Evolutionary conservation across 176 grass and related monocot species (phyloP).

Genomic region (Eleusine indica): DNA sequence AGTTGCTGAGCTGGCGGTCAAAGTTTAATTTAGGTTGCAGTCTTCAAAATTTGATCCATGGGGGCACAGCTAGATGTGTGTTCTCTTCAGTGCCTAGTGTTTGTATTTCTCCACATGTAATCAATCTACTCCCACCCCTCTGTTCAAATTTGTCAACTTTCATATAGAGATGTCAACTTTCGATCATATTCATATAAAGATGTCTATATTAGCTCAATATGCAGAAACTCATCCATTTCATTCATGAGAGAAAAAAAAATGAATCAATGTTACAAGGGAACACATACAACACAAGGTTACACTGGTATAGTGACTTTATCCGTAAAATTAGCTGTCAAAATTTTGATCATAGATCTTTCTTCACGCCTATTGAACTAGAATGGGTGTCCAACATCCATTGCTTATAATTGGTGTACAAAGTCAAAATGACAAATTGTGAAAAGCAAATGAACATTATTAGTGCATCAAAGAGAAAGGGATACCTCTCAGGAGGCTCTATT

Average conservation of each 20-base stretch:
- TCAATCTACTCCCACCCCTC: too few species aligned
- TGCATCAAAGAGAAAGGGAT: conserved; percentile 85
- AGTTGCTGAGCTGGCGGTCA: too few species aligned
- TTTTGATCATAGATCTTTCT: conserved; percentile 65
- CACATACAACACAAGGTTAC: conserved; percentile 35
- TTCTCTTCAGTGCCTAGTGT: too few species aligned
- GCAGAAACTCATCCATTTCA: conserved; percentile 39
- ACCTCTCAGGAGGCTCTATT: conserved; percentile 77
- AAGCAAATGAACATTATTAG: conserved; percentile 87
- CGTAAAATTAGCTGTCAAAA: conserved; percentile 20
- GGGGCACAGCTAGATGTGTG: too few species aligned
- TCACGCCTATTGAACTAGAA: conserved; percentile 55
- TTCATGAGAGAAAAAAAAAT: conserved; percentile 30
- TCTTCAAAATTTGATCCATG: too few species aligned
- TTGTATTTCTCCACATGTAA: too few species aligned
- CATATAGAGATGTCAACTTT: too few species aligned
- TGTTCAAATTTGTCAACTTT: too few species aligned
- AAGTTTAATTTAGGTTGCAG: too few species aligned
- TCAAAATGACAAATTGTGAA: conserved; percentile 77
- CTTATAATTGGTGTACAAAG: conserved; percentile 75
- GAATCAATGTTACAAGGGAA: conserved; percentile 34
- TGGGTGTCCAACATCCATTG: conserved; percentile 71
- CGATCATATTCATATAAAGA: conserved; percentile 13
- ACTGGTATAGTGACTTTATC: conserved; percentile 21
- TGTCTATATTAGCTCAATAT: background rate